Conservation (phyloP, 2,329 filamentous ascomycete genomes). For the Apiospora saccharicola region DNA sequence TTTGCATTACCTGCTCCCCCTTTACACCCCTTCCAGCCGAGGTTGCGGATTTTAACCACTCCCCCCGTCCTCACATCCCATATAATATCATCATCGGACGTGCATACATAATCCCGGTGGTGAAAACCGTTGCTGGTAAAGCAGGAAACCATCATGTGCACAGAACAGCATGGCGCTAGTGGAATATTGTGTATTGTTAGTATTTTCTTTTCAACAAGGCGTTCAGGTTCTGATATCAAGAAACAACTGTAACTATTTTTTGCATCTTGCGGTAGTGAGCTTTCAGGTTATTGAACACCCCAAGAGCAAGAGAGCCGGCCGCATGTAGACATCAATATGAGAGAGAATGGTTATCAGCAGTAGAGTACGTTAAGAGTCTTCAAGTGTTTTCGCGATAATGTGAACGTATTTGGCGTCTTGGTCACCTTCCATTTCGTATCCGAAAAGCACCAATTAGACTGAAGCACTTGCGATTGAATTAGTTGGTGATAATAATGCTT, state of each 20-base stretch:
- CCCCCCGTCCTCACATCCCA: background rate
- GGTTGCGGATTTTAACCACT: background rate
- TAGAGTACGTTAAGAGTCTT: too few species aligned
- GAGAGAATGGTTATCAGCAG: too few species aligned
- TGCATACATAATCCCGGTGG: slow-evolving; percentile 12
- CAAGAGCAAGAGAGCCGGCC: background rate
- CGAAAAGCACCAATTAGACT: too few species aligned
- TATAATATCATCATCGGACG: background rate
- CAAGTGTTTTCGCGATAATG: background rate
- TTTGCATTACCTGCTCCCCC: background rate
- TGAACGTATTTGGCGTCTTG: background rate
- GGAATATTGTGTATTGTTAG: slow-evolving; percentile 4
- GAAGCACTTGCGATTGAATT: too few species aligned
- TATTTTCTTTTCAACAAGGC: background rate
- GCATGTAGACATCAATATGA: background rate
- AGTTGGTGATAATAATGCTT: too few species aligned
- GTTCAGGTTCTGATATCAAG: background rate
- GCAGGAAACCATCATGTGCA: slow-evolving; percentile 11
- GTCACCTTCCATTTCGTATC: too few species aligned
- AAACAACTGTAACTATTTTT: background rate
- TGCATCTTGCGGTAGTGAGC: background rate
- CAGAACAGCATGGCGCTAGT: slow-evolving; percentile 19
- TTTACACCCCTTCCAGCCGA: background rate
- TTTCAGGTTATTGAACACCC: background rate
- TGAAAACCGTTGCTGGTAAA: background rate